Base-by-base conservation (phyloP, 2,329 filamentous ascomycete species). In the Aspergillus cejpii region DNA sequence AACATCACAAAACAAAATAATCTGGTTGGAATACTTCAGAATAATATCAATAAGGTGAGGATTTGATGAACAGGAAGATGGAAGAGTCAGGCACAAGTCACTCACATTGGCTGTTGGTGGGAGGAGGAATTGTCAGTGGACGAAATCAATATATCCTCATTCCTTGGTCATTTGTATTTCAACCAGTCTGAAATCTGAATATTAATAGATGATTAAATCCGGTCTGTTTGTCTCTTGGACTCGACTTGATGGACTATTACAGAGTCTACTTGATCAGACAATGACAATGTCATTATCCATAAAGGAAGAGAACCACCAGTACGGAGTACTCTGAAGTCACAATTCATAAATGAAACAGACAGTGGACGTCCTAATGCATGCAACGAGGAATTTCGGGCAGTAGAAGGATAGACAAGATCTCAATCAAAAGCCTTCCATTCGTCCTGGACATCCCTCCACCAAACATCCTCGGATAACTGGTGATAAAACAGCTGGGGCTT, bases 31-130 rank as follows among this genome's bases (percentile, higher is more conserved):
- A n/a, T n/a, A n/a, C n/a, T n/a, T n/a, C 44, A 39, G 41, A 42
- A 42, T 37, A 38, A 37, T 24, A 29, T 17, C 41, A n/a, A n/a
- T n/a, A n/a, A 37, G 44, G 41, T 31, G 39, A 24, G 43, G 37
- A 42, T 34, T 8, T 17, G 37, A 45, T 26, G 27, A 45, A 20
- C 31, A 20, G 31, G 31, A 3, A 19, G 11, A 8, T 11, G 15
- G 15, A 34, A 37, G 41, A 51, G 53, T 55, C 56, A 59, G 58
- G 58, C 50, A 59, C 57, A 55, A 48, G 52, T 54, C 52, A 57
- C 50, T 58, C 48, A 54, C n/a, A n/a, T 37, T 10, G 41, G 33
- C 24, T 37, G 36, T 26, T 39, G 45, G 49, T 21, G 44, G 49
- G 48, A 45, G 45, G 28, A 37, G 31, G 40, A 41, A 37, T 39